Conservation (phyloP, 495 filamentous ascomycete genomes). For the Opeltia flavorubescens region DNA sequence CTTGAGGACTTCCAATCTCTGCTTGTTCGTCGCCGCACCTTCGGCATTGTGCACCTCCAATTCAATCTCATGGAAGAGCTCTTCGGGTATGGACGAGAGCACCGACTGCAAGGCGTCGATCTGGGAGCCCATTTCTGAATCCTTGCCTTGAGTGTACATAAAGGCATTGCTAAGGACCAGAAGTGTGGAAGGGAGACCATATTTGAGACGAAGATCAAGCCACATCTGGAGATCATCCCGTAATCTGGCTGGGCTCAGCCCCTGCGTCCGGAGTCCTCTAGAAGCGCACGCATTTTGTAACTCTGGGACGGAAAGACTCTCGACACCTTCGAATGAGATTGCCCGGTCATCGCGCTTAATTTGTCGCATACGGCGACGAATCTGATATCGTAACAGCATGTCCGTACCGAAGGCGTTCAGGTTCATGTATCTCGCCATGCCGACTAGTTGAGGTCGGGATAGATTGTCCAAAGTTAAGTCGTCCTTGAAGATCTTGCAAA, state of each 20-base stretch:
- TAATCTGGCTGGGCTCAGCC: conserved; percentile 71
- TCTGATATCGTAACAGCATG: conserved; percentile 91
- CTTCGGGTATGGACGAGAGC: conserved; percentile 86
- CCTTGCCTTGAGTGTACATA: conserved; percentile 86
- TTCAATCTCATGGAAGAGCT: conserved; percentile 98
- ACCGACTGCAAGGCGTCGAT: conserved; percentile 90
- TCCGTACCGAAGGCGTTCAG: conserved; percentile 94
- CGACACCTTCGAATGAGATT: conserved; percentile 89
- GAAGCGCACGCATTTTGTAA: conserved; percentile 82
- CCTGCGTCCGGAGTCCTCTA: conserved; percentile 84
- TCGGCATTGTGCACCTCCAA: conserved; percentile 95
- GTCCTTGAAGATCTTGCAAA: conserved; percentile 99
- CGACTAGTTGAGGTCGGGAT: conserved; percentile 88
- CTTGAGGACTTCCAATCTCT: conserved; percentile 96
- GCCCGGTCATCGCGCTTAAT: conserved; percentile 96
- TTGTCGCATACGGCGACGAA: conserved; percentile 95
- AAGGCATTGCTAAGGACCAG: conserved; percentile 94
- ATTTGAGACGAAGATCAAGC: conserved; percentile 85
- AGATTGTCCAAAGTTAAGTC: conserved; percentile 95
- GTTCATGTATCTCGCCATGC: conserved; percentile 97
- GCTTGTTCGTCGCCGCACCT: conserved; percentile 96
- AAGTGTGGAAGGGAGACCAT: conserved; percentile 86
- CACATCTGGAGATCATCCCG: conserved; percentile 88
- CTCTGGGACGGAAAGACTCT: conserved; percentile 82
- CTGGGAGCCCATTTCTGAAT: conserved; percentile 72